A percentile compares a stretch with the other conserved stretches of the same genome.
Evolutionary conservation across 768 basidiomycete species (phyloP).

Genomic region (Pleurotus platypus): DNA sequence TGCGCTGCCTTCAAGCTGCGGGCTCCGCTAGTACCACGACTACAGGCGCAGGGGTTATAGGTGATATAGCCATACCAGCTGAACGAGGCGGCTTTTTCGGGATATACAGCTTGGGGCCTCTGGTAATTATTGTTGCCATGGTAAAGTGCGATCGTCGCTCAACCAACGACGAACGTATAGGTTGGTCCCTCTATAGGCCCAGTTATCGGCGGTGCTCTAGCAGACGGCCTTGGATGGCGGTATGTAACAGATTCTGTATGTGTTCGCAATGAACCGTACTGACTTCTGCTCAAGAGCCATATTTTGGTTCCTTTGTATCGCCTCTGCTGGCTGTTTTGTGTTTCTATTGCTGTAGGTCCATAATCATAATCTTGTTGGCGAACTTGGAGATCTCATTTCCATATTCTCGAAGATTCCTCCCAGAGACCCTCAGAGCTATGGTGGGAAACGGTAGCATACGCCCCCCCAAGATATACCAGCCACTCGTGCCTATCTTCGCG

Average conservation of each 20-base stretch:
- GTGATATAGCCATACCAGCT: slow-evolving; percentile 68
- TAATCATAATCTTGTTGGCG: slow-evolving; percentile 9
- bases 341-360: slow-evolving; percentile 41
- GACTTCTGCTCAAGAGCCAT: slow-evolving; percentile 38
- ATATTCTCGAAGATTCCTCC: slow-evolving; percentile 34
- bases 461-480: slow-evolving; percentile 46
- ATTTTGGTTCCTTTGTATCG: slow-evolving; percentile 60
- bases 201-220: slow-evolving; percentile 56
- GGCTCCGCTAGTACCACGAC: slow-evolving; percentile 69
- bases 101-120: slow-evolving; percentile 60
- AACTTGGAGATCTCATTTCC: slow-evolving; percentile 32
- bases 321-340: slow-evolving; percentile 40
- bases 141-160: neutral
- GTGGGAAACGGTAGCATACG: slow-evolving; percentile 51
- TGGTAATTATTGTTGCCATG: slow-evolving; percentile 17
- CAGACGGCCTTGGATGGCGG: slow-evolving; percentile 65
- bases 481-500: slow-evolving; percentile 47
- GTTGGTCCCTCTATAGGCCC: slow-evolving; percentile 60
- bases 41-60: slow-evolving; percentile 70
- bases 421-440: slow-evolving; percentile 51
- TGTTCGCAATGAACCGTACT: neutral
- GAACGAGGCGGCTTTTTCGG: slow-evolving; percentile 79
- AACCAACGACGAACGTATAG: slow-evolving; percentile 20
- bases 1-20: slow-evolving; percentile 77
- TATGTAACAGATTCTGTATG: slow-evolving; percentile 15